phyloP scores from a whole-genome alignment of 2,329 filamentous ascomycete species.

The Xylariales sp. region DNA sequence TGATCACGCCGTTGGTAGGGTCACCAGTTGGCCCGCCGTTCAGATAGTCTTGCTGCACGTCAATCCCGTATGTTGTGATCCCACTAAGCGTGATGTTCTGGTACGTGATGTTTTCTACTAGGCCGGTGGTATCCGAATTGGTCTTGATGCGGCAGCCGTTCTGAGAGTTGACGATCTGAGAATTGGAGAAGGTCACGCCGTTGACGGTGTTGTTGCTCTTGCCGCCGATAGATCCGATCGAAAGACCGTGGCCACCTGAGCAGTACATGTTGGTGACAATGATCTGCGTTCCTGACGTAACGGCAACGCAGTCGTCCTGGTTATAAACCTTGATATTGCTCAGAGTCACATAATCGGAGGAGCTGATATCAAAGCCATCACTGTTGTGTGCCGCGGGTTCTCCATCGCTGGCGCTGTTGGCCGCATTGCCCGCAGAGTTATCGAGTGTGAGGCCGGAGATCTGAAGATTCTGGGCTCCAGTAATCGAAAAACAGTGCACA shows the following conservation, averaged over 20 bases:
- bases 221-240: conserved; percentile 55
- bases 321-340: conserved; percentile 47
- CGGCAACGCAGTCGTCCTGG: conserved; percentile 56
- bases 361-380: conserved; percentile 48
- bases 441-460: conserved; percentile 14
- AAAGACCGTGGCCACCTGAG: conserved; percentile 50
- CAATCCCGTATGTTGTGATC: conserved; percentile 49
- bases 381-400: conserved; percentile 44
- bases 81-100: conserved; percentile 42
- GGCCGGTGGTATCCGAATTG: conserved; percentile 43
- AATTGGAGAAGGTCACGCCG: conserved; percentile 44
- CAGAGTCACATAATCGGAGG: conserved; percentile 42
- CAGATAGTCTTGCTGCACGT: conserved; percentile 54
- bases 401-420: conserved; percentile 9
- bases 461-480: background rate
- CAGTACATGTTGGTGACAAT: conserved; percentile 38
- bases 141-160: conserved; percentile 58
- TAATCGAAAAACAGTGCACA: conserved; percentile 1
- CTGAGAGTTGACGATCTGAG: conserved; percentile 42
- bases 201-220: conserved; percentile 49
- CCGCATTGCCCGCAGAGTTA: conserved; percentile 37
- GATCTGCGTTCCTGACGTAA: conserved; percentile 47
- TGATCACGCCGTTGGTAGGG: conserved; percentile 37
- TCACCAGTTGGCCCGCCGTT: conserved; percentile 27
- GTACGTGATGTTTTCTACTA: conserved; percentile 48